Conservation (phyloP, 2,329 filamentous ascomycete species). For the Trichoderma citrinoviride region DNA sequence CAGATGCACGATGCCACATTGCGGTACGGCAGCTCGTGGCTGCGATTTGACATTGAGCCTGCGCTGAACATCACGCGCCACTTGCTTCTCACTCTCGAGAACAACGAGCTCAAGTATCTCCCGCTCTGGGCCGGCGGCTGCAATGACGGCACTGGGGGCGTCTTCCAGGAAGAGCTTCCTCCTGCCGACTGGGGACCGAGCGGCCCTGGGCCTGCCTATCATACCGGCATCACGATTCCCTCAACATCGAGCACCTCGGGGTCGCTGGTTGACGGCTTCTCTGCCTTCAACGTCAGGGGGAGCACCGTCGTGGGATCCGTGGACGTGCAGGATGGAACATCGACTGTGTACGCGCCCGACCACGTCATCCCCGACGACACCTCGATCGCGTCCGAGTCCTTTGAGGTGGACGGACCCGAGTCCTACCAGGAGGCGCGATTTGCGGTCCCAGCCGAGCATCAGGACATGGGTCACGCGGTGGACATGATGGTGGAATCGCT, state of each 20-base stretch:
- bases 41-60: slow-evolving; percentile 34
- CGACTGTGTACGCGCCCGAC: slow-evolving; percentile 35
- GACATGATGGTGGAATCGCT: slow-evolving; percentile 28
- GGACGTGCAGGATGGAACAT: slow-evolving; percentile 41
- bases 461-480: slow-evolving; percentile 29
- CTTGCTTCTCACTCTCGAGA: slow-evolving; percentile 51
- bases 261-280: slow-evolving; percentile 39
- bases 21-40: slow-evolving; percentile 29
- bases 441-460: slow-evolving; percentile 34
- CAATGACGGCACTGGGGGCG: slow-evolving; percentile 51
- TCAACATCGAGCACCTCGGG: slow-evolving; percentile 37
- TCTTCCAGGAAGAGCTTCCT: slow-evolving; percentile 45
- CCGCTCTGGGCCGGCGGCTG: slow-evolving; percentile 63
- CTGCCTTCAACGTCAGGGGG: slow-evolving; percentile 34
- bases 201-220: slow-evolving; percentile 47
- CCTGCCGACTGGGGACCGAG: slow-evolving; percentile 44
- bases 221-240: slow-evolving; percentile 43
- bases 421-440: slow-evolving; percentile 39
- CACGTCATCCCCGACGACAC: slow-evolving; percentile 37
- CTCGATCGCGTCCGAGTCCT: slow-evolving; percentile 38
- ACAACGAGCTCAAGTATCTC: slow-evolving; percentile 60
- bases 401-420: slow-evolving; percentile 33
- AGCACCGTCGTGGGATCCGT: slow-evolving; percentile 37
- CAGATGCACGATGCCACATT: slow-evolving; percentile 27
- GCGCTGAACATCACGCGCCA: slow-evolving; percentile 41